Conservation (phyloP, 2,329 filamentous ascomycete genomes). For the Grosmannia serpens region DNA sequence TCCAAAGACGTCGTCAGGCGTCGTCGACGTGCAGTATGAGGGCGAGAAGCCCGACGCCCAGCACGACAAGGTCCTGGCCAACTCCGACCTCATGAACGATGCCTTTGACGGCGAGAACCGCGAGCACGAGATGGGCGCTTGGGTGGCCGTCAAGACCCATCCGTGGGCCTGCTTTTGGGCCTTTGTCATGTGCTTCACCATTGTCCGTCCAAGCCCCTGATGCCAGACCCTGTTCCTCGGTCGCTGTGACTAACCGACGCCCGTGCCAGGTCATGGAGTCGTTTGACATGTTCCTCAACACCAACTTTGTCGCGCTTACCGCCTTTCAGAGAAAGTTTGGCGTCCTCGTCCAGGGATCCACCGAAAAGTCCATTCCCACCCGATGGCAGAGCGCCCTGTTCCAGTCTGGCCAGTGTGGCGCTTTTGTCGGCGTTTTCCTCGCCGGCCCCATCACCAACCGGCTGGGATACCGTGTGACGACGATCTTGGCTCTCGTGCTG, state of each 20-base stretch:
- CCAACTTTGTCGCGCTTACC: constrained; percentile 42
- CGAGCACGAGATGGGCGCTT: constrained; percentile 17
- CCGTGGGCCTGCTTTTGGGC: constrained; percentile 26
- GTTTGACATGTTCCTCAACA: constrained; percentile 50
- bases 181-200: constrained; percentile 26
- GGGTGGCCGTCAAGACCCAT: constrained; percentile 19
- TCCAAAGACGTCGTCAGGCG: background rate
- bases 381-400: constrained; percentile 49
- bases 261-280: constrained; percentile 48
- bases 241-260: background rate
- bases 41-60: constrained; percentile 28
- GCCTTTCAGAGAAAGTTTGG: constrained; percentile 37
- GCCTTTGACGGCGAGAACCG: constrained; percentile 44
- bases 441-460: constrained; percentile 46
- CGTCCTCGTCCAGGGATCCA: constrained; percentile 18
- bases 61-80: constrained; percentile 39
- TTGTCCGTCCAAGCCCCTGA: constrained; percentile 21
- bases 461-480: constrained; percentile 49
- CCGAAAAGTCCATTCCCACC: constrained; percentile 30
- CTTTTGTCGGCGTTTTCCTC: constrained; percentile 46
- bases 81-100: constrained; percentile 27
- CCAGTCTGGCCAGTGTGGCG: constrained; percentile 43
- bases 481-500: constrained; percentile 39
- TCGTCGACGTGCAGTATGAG: constrained; percentile 12
- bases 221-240: background rate